Evolutionary conservation across 768 basidiomycete species (phyloP), one percentile per base, ranked within the genome.

Genomic region (Boletus reticulatus): DNA sequence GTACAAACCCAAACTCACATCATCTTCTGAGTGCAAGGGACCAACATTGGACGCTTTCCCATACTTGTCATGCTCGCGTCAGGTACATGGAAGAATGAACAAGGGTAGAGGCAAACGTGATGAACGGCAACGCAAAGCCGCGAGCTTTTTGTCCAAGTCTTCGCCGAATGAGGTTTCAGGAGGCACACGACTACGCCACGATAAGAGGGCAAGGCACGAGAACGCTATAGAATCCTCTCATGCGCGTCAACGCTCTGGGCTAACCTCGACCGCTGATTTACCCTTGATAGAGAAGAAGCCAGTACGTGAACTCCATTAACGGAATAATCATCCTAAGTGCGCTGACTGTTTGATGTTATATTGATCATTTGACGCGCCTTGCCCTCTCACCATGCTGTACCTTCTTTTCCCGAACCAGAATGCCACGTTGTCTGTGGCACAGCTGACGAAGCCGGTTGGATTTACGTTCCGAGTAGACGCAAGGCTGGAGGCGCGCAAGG

Each of bases 381-480:
- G 41, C 11, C 31, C 29, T 31, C 9, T 34, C 4, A 34, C 57
- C 53, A 48, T 60, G 54, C 55, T 61, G 58, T 70, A 39, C 69
- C 61, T 43, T 49, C 47, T 54, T 57, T 45, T 49, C 45, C n/a
- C 19, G 55, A 49, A 57, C 32, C 8, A 72, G 68, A 60, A 32
- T n/a, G 58, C 61, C 58, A 64, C 66, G 63, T 55, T 57, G 43
- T 48, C 64, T 43, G 63, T 66, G 56, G 58, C 61, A 63, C 72
- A 66, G 63, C 64, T 73, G 53, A 82, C 81, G 49, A 75, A 75
- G 59, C 77, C 80, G 52, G 68, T 75, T 41, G 81, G 72, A 61
- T 84, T 84, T 73, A 77, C 75, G 49, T 84, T 85, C 64, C 75
- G 74, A 19, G 66, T 79, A 10, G 80, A 83, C 37, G 74, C 74